Evolutionary conservation across 2,329 filamentous ascomycete genomes (phyloP).

Genomic region (Bipolaris bicolor): DNA sequence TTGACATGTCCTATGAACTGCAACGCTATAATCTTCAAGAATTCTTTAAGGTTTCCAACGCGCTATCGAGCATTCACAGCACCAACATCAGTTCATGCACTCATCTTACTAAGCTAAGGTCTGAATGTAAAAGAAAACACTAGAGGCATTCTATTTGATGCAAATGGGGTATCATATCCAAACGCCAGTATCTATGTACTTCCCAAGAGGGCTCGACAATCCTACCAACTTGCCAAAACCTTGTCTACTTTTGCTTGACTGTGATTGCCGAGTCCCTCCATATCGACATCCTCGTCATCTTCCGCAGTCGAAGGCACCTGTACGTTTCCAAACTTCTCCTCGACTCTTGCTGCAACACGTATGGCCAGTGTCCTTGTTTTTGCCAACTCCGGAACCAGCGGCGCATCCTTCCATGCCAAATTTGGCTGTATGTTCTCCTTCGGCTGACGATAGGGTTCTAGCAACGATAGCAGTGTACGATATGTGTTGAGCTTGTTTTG

Average conservation of each 20-base stretch:
- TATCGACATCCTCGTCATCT: slow-evolving; percentile 31
- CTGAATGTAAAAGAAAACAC: not conserved
- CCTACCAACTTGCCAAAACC: slow-evolving; percentile 34
- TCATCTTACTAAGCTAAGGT: not conserved
- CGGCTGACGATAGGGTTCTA: slow-evolving; percentile 61
- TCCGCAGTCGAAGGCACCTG: slow-evolving; percentile 37
- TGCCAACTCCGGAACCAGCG: slow-evolving; percentile 70
- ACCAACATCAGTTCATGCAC: not conserved
- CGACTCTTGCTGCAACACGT: slow-evolving; percentile 45
- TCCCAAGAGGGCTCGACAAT: not conserved
- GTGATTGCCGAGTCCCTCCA: slow-evolving; percentile 25
- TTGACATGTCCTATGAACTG: not conserved
- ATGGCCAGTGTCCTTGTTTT: slow-evolving; percentile 66
- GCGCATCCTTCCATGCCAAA: slow-evolving; percentile 68
- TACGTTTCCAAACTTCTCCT: slow-evolving; percentile 37
- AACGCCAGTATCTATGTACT: slow-evolving; percentile 8
- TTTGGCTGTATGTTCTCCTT: slow-evolving; percentile 65
- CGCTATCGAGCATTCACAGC: not conserved
- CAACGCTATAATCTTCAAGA: not conserved
- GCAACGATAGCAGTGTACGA: slow-evolving; percentile 55
- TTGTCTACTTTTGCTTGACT: slow-evolving; percentile 34
- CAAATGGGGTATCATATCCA: slow-evolving; percentile 19
- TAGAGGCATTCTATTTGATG: not conserved
- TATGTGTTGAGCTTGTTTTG: slow-evolving; percentile 57
- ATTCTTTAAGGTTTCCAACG: no score